Evolutionary conservation across 495 filamentous ascomycete genomes (phyloP).

Genomic region (Trichoderma virens): DNA sequence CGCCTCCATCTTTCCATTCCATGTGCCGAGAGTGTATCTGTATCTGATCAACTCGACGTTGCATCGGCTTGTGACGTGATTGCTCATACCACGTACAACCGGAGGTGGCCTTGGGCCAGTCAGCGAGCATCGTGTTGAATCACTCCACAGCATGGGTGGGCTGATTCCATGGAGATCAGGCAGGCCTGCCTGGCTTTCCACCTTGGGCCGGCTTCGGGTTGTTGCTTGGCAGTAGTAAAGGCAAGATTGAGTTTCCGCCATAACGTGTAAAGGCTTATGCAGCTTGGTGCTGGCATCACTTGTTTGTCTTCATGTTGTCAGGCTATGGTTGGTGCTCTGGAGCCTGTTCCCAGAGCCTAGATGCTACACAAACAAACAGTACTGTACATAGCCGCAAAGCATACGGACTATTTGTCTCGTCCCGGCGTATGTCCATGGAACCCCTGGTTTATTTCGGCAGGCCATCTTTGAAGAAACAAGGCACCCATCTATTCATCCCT

Average conservation of each 20-base stretch:
- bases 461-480: background rate
- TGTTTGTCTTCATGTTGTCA: no score
- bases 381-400: no score
- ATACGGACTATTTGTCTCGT: background rate
- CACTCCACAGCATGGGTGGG: slow-evolving; percentile 1
- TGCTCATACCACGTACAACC: slow-evolving; percentile 8
- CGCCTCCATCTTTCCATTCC: background rate
- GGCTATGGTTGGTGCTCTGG: no score
- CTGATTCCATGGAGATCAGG: slow-evolving; percentile 7
- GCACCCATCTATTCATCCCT: background rate
- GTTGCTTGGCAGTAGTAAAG: background rate
- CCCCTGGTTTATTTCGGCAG: background rate
- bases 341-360: no score
- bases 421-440: background rate
- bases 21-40: background rate
- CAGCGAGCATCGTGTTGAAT: background rate
- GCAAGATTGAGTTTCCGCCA: background rate
- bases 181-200: background rate
- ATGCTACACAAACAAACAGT: no score
- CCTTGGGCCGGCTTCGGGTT: background rate
- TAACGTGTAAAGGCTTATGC: no score
- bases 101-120: background rate
- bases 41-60: background rate
- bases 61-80: background rate
- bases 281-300: no score